Evolutionary conservation across 768 basidiomycete species (phyloP), one percentile per base, ranked within the genome.

Genomic region (Gyrodon lividus): DNA sequence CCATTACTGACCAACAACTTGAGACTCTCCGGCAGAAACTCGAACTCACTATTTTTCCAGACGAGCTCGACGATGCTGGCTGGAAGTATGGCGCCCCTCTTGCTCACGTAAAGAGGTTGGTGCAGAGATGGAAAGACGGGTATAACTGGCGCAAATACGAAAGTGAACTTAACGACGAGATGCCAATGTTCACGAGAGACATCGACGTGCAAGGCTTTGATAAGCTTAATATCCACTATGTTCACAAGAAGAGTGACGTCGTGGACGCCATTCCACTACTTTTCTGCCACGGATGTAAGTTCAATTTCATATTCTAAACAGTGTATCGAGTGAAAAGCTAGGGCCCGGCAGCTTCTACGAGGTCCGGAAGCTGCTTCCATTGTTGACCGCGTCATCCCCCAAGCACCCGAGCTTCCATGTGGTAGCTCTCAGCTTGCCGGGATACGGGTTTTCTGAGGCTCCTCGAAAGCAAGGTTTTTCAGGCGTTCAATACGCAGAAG

Each of bases 311-410:
- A 13, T 26, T 7, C 8, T 17, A 26, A 33, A 14, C 31, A 9
- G n/a, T 22, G 14, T 5, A 30, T 30, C 40, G 8, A 37, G n/a
- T n/a, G 22, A 4, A 12, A 14, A 31, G 3, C 13, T 14, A 83
- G 83, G 85, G 84, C 82, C 83, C 0, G 83, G 84, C 47, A 73
- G 77, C 48, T 82, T 84, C 61, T 48, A 77, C 19, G 83, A 86
- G 67, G 78, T 76, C 7, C 61, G 69, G 37, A 86, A 84, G 68
- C 68, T 86, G 5, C 64, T 87, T 1, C 79, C 82, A 3, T 59
- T 83, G 5, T 65, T 87, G 52, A 70, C 75, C 0, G 63, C 71
- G 19, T 63, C 67, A 0, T 70, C 73, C 1, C 48, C 69, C 2
- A 65, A 72, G 0, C 71, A 78, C 5, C 83, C 83, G 2, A 79